Conservation (phyloP, 768 basidiomycete genomes). For the Rhizopogon rudus region DNA sequence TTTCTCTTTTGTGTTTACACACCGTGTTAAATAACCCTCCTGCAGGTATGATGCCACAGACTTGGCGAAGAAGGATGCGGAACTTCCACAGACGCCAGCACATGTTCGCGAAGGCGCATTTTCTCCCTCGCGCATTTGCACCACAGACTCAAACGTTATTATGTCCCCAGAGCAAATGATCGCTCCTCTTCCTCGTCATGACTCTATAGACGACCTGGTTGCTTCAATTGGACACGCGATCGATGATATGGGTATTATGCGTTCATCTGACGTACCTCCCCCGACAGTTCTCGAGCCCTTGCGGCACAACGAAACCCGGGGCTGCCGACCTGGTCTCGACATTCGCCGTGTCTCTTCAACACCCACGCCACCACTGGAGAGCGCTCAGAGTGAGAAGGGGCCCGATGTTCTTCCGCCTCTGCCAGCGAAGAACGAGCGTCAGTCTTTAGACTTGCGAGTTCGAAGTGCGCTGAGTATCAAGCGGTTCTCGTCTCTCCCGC, state of each 20-base stretch:
- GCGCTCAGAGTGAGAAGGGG: background rate
- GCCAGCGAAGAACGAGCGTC: slow-evolving; percentile 22
- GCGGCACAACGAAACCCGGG: slow-evolving; percentile 27
- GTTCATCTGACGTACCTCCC: slow-evolving; percentile 28
- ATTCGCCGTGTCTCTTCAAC: slow-evolving; percentile 23
- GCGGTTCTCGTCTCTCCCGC: slow-evolving; percentile 54
- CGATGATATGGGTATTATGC: slow-evolving; percentile 33
- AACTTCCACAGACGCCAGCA: slow-evolving; percentile 7
- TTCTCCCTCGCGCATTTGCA: slow-evolving; percentile 38
- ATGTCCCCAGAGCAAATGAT: slow-evolving; percentile 15
- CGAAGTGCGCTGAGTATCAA: slow-evolving; percentile 31
- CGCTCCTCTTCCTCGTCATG: slow-evolving; percentile 18
- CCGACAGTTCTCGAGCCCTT: slow-evolving; percentile 37
- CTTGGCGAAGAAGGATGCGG: background rate
- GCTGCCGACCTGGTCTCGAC: slow-evolving; percentile 21
- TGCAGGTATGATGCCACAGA: background rate
- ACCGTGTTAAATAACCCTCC: background rate
- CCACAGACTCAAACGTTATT: slow-evolving; percentile 13
- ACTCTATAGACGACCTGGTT: slow-evolving; percentile 34
- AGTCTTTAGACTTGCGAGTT: slow-evolving; percentile 17
- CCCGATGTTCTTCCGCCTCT: slow-evolving; percentile 21
- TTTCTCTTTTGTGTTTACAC: background rate
- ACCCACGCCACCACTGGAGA: slow-evolving; percentile 9
- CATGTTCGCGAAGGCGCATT: slow-evolving; percentile 65
- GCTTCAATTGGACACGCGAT: slow-evolving; percentile 33